A percentile compares a stretch with the other conserved stretches of the same genome.
Evolutionary conservation across 225 moss, liverwort and hornwort genomes (phyloP).

Genomic region (Bryum argenteum): DNA sequence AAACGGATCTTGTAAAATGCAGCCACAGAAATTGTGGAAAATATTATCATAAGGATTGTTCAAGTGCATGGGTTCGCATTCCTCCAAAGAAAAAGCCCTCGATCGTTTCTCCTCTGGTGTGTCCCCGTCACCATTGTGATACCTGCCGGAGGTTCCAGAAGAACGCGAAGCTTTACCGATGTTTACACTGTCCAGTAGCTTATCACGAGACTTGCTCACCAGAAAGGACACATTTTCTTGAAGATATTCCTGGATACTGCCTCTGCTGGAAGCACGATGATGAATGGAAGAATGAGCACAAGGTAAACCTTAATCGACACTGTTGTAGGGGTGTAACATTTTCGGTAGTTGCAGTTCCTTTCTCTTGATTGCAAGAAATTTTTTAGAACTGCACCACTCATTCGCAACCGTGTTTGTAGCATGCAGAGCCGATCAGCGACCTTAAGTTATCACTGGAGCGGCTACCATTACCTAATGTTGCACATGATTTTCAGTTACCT

Average conservation of each 20-base stretch:
- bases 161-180: constrained; percentile 48
- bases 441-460: constrained; percentile 53
- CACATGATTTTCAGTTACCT: constrained; percentile 70
- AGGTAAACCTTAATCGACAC: constrained; percentile 26
- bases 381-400: not conserved
- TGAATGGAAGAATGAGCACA: constrained; percentile 60
- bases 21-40: constrained; percentile 54
- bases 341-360: constrained; percentile 11
- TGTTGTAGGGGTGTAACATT: not conserved
- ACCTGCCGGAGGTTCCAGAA: constrained; percentile 46
- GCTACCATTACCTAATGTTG: constrained; percentile 64
- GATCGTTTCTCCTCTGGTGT: constrained; percentile 34
- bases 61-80: constrained; percentile 52
- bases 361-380: not conserved
- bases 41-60: constrained; percentile 57
- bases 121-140: constrained; percentile 72
- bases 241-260: constrained; percentile 67
- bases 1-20: constrained; percentile 49
- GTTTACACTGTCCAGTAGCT: constrained; percentile 63
- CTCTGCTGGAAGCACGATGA: constrained; percentile 67
- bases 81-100: constrained; percentile 34
- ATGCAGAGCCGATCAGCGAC: constrained; percentile 48
- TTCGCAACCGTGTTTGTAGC: constrained; percentile 34
- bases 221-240: constrained; percentile 57
- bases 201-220: constrained; percentile 66